Conservation (phyloP, 2,329 filamentous ascomycete species). For the Fusarium lyarnte region DNA sequence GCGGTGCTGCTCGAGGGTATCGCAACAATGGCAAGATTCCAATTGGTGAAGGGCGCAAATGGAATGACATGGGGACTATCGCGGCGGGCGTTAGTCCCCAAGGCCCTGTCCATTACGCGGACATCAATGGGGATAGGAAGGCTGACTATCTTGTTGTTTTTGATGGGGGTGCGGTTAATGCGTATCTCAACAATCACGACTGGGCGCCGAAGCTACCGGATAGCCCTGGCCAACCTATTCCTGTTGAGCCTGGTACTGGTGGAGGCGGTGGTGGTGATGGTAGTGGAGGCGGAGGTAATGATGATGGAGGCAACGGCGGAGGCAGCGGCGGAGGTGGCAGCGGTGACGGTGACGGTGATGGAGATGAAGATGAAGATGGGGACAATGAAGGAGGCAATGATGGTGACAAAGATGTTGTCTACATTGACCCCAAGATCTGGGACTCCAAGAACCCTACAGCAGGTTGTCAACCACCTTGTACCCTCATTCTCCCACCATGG, state of each 20-base stretch:
- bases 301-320: too few species aligned
- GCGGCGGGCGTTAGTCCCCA: conserved; percentile 11
- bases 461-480: conserved; percentile 14
- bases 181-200: conserved; percentile 17
- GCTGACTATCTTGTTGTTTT: conserved; percentile 25
- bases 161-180: conserved; percentile 12
- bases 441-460: neutral
- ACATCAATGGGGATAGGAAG: conserved; percentile 29
- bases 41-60: neutral
- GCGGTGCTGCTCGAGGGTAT: conserved; percentile 8
- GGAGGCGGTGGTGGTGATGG: neutral
- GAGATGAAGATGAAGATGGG: neutral
- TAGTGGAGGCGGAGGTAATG: neutral
- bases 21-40: conserved; percentile 14
- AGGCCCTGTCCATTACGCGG: conserved; percentile 21
- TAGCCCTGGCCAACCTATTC: neutral
- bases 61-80: conserved; percentile 21
- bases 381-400: neutral
- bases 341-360: neutral
- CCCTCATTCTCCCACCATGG: conserved; percentile 15
- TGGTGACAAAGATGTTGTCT: neutral
- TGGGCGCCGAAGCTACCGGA: neutral
- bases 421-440: conserved; percentile 16
- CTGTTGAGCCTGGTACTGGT: neutral
- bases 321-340: neutral